A percentile compares a stretch with the other conserved stretches of the same genome.
These are phyloP conservation scores for Irpex sp. DNA, from an alignment of 1,284 basidiomycete genomes.

Conservation along the genomic window DNA sequence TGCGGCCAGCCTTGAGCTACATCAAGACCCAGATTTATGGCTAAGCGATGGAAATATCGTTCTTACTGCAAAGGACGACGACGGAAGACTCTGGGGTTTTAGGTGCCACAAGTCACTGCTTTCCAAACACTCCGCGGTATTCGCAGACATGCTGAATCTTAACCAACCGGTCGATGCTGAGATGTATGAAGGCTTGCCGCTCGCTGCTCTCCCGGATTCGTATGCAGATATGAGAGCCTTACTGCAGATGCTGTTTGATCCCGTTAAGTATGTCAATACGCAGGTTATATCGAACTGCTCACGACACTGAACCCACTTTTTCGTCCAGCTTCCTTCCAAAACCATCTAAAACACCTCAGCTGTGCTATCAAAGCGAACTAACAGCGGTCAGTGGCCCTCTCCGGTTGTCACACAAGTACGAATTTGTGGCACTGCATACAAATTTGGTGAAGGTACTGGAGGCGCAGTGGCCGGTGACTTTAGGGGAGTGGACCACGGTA, in stretches of 20 bases:
- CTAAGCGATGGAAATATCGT: slow-evolving; percentile 13
- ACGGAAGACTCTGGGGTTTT: slow-evolving; percentile 1
- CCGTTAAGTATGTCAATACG: background rate
- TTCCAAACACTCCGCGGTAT: slow-evolving; percentile 1
- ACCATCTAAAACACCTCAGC: too few species aligned
- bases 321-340: too few species aligned
- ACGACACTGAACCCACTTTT: too few species aligned
- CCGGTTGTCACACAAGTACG: background rate
- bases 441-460: background rate
- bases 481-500: background rate
- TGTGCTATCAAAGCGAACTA: background rate
- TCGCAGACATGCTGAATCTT: slow-evolving; percentile 1
- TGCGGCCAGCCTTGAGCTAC: background rate
- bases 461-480: background rate
- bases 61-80: background rate
- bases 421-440: background rate
- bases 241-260: background rate
- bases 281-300: too few species aligned
- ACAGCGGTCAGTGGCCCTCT: background rate
- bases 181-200: background rate
- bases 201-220: background rate
- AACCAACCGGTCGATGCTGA: background rate
- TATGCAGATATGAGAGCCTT: background rate
- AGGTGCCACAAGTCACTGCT: slow-evolving; percentile 10
- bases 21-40: slow-evolving; percentile 9